phyloP scores from a whole-genome alignment of 176 grass and related monocot genomes.

The Cocos nucifera region DNA sequence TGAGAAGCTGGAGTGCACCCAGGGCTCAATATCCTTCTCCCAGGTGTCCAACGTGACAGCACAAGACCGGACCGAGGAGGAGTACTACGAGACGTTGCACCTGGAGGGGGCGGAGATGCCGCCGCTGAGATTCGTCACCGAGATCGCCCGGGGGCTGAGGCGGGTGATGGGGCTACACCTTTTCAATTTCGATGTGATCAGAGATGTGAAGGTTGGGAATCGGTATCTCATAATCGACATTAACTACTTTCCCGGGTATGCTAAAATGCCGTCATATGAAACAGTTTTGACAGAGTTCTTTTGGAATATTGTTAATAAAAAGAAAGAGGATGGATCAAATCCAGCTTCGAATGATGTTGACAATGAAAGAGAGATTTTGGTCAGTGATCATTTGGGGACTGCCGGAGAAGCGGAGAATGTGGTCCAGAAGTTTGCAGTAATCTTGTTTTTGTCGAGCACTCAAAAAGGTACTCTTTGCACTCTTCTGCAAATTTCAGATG shows the following conservation, averaged over 20 bases:
- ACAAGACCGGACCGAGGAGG: slow-evolving; percentile 19
- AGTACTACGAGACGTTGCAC: slow-evolving; percentile 43
- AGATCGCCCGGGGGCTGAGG: slow-evolving; percentile 57
- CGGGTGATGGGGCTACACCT: slow-evolving; percentile 60
- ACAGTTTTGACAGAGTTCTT: slow-evolving; percentile 8
- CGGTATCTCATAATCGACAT: slow-evolving; percentile 15
- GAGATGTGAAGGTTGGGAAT: slow-evolving; percentile 37
- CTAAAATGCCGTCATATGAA: slow-evolving; percentile 13
- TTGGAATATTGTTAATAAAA: slow-evolving; percentile 3
- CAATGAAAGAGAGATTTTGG: neutral
- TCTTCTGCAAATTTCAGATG: neutral
- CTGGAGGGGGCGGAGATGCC: slow-evolving; percentile 61
- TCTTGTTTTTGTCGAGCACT: too few relatives aligned
- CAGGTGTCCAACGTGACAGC: slow-evolving; percentile 75
- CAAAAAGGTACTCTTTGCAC: too few relatives aligned
- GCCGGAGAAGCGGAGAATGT: neutral
- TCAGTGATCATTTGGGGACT: neutral
- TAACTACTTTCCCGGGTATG: slow-evolving; percentile 19
- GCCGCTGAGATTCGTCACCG: slow-evolving; percentile 41
- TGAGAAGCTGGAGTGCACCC: slow-evolving; percentile 35
- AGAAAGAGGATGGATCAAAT: neutral
- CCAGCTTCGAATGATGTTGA: neutral
- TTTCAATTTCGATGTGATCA: slow-evolving; percentile 94
- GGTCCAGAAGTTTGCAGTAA: too few relatives aligned
- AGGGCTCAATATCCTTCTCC: slow-evolving; percentile 68